Evolutionary conservation across 1,284 basidiomycete species (phyloP).

Genomic region (Cryptococcus maquisensis): DNA sequence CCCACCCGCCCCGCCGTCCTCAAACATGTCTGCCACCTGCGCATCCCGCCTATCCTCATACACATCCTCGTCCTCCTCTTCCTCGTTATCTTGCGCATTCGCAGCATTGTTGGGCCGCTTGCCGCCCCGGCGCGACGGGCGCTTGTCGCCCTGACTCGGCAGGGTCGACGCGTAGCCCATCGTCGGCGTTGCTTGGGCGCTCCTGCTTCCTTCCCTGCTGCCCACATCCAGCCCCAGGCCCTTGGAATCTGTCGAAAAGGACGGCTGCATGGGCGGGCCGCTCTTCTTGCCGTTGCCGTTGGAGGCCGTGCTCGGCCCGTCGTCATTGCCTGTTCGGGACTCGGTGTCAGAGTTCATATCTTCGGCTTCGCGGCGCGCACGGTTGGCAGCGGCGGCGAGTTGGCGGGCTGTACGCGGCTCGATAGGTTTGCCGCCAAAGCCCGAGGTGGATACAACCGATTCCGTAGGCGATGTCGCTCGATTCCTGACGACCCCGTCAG

Average conservation of each 20-base stretch:
- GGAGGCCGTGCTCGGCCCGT: background rate
- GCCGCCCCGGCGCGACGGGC: constrained; percentile 11
- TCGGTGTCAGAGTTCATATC: constrained; percentile 39
- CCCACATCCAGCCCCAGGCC: constrained; percentile 22
- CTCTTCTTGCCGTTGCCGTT: constrained; percentile 12
- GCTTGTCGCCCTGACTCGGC: constrained; percentile 1
- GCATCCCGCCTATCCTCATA: background rate
- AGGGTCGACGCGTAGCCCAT: constrained; percentile 4
- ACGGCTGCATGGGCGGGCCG: constrained; percentile 22
- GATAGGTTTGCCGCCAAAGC: constrained; percentile 29
- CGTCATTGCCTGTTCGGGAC: constrained; percentile 16
- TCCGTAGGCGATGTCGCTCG: constrained; percentile 42
- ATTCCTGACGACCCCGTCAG: constrained; percentile 19
- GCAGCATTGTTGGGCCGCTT: constrained; percentile 32
- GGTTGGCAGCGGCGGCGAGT: constrained; percentile 41
- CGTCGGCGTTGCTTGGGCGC: constrained; percentile 15
- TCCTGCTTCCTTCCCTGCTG: constrained; percentile 12
- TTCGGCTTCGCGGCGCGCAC: constrained; percentile 28
- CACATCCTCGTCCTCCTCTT: constrained; percentile 21
- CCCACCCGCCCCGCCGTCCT: constrained; percentile 14
- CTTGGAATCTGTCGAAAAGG: constrained; percentile 26
- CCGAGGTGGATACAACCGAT: constrained; percentile 39
- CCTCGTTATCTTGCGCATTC: constrained; percentile 35
- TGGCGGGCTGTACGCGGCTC: constrained; percentile 44
- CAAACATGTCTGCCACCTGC: background rate